phyloP scores from a whole-genome alignment of 2,329 filamentous ascomycete species.

The Calonectria hawksworthii region DNA sequence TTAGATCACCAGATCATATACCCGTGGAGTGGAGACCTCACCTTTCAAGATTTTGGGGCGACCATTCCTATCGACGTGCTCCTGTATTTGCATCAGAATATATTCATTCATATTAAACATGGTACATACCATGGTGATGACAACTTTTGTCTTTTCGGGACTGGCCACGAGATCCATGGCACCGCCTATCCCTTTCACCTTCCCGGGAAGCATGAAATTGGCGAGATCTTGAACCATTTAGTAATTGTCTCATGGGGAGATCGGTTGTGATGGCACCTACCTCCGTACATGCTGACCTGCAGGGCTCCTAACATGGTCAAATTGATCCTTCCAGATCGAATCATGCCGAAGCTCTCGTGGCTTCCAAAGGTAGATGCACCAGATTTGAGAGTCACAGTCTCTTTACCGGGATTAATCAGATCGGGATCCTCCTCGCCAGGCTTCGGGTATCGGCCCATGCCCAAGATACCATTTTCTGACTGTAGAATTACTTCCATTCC shows the following conservation, averaged over 20 bases:
- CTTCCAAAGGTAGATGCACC: background rate
- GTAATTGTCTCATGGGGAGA: background rate
- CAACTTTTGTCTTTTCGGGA: background rate
- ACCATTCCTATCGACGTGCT: background rate
- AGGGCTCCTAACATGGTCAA: background rate
- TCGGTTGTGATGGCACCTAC: background rate
- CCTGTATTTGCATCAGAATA: background rate
- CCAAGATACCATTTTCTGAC: background rate
- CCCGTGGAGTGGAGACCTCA: background rate
- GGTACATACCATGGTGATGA: background rate
- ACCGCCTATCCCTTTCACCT: background rate
- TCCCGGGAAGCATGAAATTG: background rate
- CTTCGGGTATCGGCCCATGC: background rate
- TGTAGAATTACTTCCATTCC: background rate
- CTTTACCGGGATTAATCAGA: background rate
- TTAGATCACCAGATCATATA: background rate
- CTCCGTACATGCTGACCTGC: constrained; percentile 1
- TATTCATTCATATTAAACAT: no score
- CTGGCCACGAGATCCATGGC: background rate
- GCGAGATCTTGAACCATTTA: background rate
- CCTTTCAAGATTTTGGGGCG: background rate
- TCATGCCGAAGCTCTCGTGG: constrained; percentile 4
- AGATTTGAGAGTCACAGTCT: background rate
- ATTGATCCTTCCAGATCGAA: background rate
- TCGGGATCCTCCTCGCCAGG: background rate